Conservation (phyloP, 1,284 basidiomycete species). For the Mycosarcoma maydis region DNA sequence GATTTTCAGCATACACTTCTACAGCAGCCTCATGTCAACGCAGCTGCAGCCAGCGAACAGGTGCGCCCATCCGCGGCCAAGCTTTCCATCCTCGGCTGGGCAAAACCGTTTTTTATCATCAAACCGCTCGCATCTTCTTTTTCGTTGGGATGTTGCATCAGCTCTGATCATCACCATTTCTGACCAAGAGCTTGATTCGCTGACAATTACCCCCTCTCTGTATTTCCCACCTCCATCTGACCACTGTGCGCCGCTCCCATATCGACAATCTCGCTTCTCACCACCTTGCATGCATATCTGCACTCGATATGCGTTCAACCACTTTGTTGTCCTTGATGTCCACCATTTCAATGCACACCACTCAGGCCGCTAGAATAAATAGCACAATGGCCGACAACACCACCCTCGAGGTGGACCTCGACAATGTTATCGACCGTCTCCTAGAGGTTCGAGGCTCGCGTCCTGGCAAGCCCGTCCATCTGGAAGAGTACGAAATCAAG, state of each 20-base stretch:
- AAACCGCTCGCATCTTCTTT: no score
- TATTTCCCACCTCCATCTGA: not conserved
- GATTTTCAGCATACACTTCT: no score
- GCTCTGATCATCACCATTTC: no score
- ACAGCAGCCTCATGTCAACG: no score
- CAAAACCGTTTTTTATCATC: no score
- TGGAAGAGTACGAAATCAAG: slow-evolving; percentile 96
- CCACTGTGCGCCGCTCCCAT: not conserved
- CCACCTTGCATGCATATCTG: not conserved
- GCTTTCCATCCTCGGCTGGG: no score
- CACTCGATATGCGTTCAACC: not conserved
- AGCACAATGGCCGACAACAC: slow-evolving; percentile 62
- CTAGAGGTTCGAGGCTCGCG: slow-evolving; percentile 81
- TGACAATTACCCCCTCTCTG: not conserved
- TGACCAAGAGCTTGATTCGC: not conserved
- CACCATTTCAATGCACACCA: not conserved
- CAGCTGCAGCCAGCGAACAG: no score
- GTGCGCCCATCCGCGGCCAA: no score
- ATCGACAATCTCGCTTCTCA: not conserved
- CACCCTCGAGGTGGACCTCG: slow-evolving; percentile 64
- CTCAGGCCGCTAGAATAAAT: slow-evolving; percentile 22
- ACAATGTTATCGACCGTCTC: slow-evolving; percentile 66
- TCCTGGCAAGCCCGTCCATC: slow-evolving; percentile 90
- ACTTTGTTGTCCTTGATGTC: not conserved
- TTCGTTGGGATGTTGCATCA: not conserved